These are phyloP conservation scores for Boletus huronensis DNA, from an alignment of 768 basidiomycete species.

Conservation along the genomic window DNA sequence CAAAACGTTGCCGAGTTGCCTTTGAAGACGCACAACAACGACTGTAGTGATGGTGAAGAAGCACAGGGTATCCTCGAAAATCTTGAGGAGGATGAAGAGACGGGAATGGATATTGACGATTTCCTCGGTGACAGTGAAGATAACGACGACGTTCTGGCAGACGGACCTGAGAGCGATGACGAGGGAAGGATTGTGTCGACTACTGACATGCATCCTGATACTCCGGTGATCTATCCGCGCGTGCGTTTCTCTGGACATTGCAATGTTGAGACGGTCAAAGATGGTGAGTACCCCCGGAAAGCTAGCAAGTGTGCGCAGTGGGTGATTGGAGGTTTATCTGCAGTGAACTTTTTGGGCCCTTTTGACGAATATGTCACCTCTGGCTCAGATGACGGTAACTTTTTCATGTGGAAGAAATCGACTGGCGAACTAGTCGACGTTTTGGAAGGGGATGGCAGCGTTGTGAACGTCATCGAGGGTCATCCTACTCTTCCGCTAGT, in stretches of 20 bases:
- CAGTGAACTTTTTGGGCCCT: slow-evolving; percentile 84
- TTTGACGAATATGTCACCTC: slow-evolving; percentile 74
- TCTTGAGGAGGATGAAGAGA: slow-evolving; percentile 21
- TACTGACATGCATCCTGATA: slow-evolving; percentile 29
- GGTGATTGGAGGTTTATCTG: background rate
- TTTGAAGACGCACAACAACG: background rate
- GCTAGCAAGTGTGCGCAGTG: background rate
- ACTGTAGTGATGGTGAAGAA: slow-evolving; percentile 5
- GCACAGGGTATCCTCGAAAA: background rate
- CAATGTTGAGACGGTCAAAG: slow-evolving; percentile 84
- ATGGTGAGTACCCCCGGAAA: slow-evolving; percentile 49
- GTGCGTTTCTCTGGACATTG: slow-evolving; percentile 63
- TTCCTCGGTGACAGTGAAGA: slow-evolving; percentile 30
- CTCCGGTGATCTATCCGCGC: slow-evolving; percentile 62
- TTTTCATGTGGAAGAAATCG: slow-evolving; percentile 82
- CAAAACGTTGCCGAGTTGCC: background rate
- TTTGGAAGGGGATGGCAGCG: slow-evolving; percentile 75
- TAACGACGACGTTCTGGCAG: slow-evolving; percentile 21
- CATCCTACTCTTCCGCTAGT: slow-evolving; percentile 75
- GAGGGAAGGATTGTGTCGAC: slow-evolving; percentile 25
- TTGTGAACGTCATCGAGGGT: slow-evolving; percentile 85
- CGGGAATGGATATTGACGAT: slow-evolving; percentile 29
- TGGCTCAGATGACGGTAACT: slow-evolving; percentile 84
- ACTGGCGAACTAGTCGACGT: slow-evolving; percentile 65
- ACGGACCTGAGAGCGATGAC: slow-evolving; percentile 32